phyloP scores from a whole-genome alignment of 1,139 yeast species.

The Zygosaccharomyces pseudobailii region DNA sequence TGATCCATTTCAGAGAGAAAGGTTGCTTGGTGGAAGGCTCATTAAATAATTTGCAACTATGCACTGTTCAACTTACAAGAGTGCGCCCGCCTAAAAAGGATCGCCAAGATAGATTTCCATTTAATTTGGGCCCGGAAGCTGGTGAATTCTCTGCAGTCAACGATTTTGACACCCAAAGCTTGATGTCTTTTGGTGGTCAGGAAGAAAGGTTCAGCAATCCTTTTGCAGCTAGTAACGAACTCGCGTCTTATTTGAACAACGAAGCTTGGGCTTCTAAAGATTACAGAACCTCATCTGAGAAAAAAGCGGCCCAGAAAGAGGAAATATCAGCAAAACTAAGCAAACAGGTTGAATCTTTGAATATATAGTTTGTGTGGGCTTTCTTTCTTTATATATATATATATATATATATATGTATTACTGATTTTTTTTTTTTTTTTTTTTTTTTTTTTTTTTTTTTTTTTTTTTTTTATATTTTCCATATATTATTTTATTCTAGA shows the following conservation, averaged over 20 bases:
- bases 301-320: background rate
- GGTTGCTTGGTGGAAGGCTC: conserved; percentile 95
- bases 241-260: conserved; percentile 32
- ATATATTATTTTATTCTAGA: too few species aligned
- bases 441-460: too few species aligned
- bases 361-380: background rate
- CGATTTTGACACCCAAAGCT: conserved; percentile 47
- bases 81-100: conserved; percentile 23
- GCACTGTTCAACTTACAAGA: conserved; percentile 55
- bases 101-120: conserved; percentile 13
- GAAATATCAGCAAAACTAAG: background rate
- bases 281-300: conserved; percentile 1
- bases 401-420: too few species aligned
- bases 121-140: conserved; percentile 21
- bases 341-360: conserved; percentile 1
- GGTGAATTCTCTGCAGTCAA: conserved; percentile 22
- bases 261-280: conserved; percentile 27
- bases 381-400: too few species aligned
- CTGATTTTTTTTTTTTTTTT: too few species aligned
- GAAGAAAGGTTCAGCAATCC: conserved; percentile 25
- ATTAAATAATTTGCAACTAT: conserved; percentile 69
- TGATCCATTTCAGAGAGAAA: conserved; percentile 73
- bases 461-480: background rate
- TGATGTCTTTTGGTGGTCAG: conserved; percentile 41
- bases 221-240: conserved; percentile 27